Percentiles rank a stretch among this genome's conserved stretches.
These are phyloP conservation scores for Magnaporthiopsis poae DNA, from an alignment of 2,329 filamentous ascomycete genomes.

Conservation along the genomic window DNA sequence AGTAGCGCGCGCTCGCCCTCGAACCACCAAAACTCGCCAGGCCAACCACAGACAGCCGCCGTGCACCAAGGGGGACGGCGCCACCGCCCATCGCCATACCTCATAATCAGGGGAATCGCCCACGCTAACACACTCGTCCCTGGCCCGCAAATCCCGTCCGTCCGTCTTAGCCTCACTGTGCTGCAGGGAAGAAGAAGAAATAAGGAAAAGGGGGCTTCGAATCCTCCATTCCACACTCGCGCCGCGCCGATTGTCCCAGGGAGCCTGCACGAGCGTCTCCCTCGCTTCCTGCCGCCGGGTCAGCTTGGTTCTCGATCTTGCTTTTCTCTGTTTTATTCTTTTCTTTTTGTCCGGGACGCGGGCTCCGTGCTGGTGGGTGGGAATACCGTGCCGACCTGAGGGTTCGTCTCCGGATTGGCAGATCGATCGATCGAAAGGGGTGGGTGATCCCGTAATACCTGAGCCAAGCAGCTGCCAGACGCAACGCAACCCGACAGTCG, in stretches of 20 bases:
- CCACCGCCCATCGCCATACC: neutral
- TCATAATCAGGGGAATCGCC: neutral
- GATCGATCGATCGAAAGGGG: neutral
- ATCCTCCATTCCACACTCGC: neutral
- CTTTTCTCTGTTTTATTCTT: conserved; percentile 5
- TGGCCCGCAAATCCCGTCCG: too few relatives aligned
- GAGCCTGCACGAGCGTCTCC: neutral
- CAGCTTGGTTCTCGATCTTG: neutral
- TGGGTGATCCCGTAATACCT: neutral
- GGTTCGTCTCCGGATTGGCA: neutral
- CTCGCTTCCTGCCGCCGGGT: neutral
- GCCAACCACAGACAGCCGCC: neutral
- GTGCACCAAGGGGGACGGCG: neutral
- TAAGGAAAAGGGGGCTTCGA: neutral
- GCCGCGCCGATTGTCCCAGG: neutral
- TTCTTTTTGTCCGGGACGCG: conserved; percentile 1
- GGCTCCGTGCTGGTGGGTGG: neutral
- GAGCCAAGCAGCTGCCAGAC: too few relatives aligned
- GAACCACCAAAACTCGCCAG: neutral
- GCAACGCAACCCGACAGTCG: neutral
- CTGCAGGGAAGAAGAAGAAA: neutral
- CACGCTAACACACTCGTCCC: neutral
- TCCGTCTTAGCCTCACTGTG: neutral
- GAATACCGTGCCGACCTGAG: neutral
- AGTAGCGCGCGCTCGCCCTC: neutral